Evolutionary conservation across 2,329 filamentous ascomycete genomes (phyloP), one percentile per base, ranked within the genome.

Genomic region (Chaetomium sp.): DNA sequence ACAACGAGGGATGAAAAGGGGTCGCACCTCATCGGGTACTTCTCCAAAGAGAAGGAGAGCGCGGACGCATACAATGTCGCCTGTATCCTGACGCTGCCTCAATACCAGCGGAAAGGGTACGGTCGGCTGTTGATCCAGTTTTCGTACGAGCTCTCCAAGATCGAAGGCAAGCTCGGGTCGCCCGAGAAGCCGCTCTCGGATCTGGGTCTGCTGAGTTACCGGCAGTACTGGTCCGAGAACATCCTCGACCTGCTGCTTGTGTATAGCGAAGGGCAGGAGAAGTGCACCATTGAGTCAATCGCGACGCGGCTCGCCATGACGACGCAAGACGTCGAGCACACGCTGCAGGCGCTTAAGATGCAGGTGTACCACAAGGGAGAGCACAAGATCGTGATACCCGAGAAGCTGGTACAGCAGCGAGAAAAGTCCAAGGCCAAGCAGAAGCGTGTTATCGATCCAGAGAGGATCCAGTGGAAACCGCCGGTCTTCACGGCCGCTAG

Each of bases 61-160:
- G 93, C 93, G 0, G 96, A 99, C 72, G 92, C 91, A 33, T 99
- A 98, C 84, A 99, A 99, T 74, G 90, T 99, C 35, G 96, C 95
- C 4, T 99, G 96, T 85, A 99, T 99, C 75, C 82, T 99, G 65
- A 99, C 95, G 0, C 82, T 99, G 3, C 95, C 95, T 0, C 96
- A 99, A 75, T 98, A 96, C 72, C 95, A 99, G 77, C 87, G 95
- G 27, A 95, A 96, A 74, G 95, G 95, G 0, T 97, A 95, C 72
- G 95, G 96, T 27, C 89, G 92, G 65, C 83, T 99, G 13, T 84
- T 99, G 64, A 99, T 99, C 72, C 93, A 96, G 70, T 98, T 99
- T 78, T 97, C 92, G 5, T 99, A 99, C 78, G 94, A 98, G 74
- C 87, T 99, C 31, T 95, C 91, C 74, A 96, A 94, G 77, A 92